Base-by-base conservation (phyloP, 1,139 yeast genomes). In the Taiozyma onychis region DNA sequence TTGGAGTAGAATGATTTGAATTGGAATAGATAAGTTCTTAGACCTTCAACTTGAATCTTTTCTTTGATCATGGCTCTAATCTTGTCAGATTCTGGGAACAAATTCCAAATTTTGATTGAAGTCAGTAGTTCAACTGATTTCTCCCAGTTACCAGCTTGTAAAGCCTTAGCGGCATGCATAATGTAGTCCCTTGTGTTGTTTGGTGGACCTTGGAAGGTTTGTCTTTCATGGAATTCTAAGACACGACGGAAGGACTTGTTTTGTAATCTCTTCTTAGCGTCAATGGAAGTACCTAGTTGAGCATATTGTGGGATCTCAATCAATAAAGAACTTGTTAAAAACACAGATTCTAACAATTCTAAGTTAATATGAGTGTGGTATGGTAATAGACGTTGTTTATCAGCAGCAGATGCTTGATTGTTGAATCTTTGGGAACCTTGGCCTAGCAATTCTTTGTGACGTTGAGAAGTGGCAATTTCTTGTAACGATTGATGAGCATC, bases 311-410 rank as follows among this genome's bases (percentile, higher is more conserved):
- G 99, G 55, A 93, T 85, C 74, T 95, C 99, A 62, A 89, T 81
- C 66, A 95, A 80, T 70, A 95, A 76, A 43, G 97, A 88, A 55
- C 91, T 78, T 13, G 98, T 93, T 77, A 90, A 81, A 75, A 87
- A 91, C 51, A 88, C 96, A 68, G 96, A 87, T 73, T 95, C 99
- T 63, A 95, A 79, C 62, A 95, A 81, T 74, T 95, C 99, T 63
- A 91, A 77, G 71, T 95, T 95, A 69, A 95, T 90, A 73, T 95
- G 99, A 86, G 89, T 91, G 73, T 95, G 99, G 86, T 88, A 95
- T 54, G 99, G 99, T 66, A 93, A 78, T 68, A 90, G 80, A 67
- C 91, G 86, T 68, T 86, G 95, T 65, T 81, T 86, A 27, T 61
- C 65, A 56, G 67, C 48, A 59, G 55, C 58, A 58, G 73, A 65